phyloP scores from a whole-genome alignment of 106 monocot species.

The Alisma plantagoaquatica region DNA sequence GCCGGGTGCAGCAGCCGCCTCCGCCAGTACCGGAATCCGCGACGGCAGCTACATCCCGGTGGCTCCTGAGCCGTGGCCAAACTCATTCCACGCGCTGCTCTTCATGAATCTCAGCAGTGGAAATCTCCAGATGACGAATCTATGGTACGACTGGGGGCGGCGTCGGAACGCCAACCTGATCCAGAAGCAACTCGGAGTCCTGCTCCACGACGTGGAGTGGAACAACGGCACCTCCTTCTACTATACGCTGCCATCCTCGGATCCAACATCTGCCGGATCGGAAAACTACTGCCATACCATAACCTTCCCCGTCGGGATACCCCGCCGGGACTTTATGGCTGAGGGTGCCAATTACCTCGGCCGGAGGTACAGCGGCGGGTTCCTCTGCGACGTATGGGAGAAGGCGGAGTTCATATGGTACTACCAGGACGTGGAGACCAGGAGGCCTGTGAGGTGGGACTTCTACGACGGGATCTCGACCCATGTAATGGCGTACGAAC shows the following conservation, averaged over 20 bases:
- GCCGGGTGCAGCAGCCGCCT: too few relatives aligned
- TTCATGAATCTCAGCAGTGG: constrained; percentile 36
- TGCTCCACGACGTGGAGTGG: too few relatives aligned
- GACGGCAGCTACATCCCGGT: neutral
- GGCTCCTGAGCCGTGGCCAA: constrained; percentile 36
- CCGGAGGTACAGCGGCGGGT: constrained; percentile 17
- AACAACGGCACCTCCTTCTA: constrained; percentile 34
- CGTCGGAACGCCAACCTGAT: too few relatives aligned
- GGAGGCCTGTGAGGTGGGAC: constrained; percentile 42
- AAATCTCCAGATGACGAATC: constrained; percentile 30
- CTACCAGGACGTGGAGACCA: constrained; percentile 43
- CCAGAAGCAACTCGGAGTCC: too few relatives aligned
- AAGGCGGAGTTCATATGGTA: constrained; percentile 49
- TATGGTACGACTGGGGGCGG: constrained; percentile 60
- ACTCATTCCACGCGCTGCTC: constrained; percentile 40
- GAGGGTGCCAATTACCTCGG: neutral
- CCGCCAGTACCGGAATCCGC: too few relatives aligned
- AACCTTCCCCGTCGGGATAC: too few relatives aligned
- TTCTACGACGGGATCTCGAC: constrained; percentile 31
- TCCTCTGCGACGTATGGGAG: constrained; percentile 41
- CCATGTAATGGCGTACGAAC: constrained; percentile 36
- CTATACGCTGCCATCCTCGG: too few relatives aligned
- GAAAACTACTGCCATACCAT: too few relatives aligned
- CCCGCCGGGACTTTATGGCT: neutral
- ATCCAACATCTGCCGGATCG: too few relatives aligned